Percentiles rank a stretch among this genome's conserved stretches.
Conservation (phyloP, 257 asterid species). For the Nicotiana tabacum region DNA sequence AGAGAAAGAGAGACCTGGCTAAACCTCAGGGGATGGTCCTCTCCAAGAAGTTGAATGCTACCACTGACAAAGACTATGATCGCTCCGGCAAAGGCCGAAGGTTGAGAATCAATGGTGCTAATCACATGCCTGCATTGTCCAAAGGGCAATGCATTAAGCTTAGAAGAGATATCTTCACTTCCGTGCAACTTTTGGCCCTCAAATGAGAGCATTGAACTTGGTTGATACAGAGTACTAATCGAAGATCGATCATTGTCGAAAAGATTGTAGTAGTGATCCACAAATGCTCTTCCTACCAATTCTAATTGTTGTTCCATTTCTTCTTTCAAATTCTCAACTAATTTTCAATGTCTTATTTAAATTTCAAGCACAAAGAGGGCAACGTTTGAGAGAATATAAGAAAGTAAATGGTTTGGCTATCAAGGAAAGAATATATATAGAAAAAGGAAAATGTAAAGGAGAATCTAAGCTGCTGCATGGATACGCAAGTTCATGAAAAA, state of each 20-base stretch:
- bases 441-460: slow-evolving; percentile 1
- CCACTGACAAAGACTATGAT: slow-evolving; percentile 50
- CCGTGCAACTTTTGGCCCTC: slow-evolving; percentile 52
- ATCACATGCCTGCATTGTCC: slow-evolving; percentile 46
- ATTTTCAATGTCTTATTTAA: neutral
- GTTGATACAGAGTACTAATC: slow-evolving; percentile 36
- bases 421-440: slow-evolving; percentile 5
- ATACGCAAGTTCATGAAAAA: slow-evolving; percentile 26
- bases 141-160: slow-evolving; percentile 46
- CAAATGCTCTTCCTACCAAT: slow-evolving; percentile 47
- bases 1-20: slow-evolving; percentile 35
- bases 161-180: slow-evolving; percentile 27
- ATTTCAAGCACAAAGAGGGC: neutral
- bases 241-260: slow-evolving; percentile 37
- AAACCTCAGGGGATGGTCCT: slow-evolving; percentile 55
- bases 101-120: slow-evolving; percentile 56
- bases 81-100: slow-evolving; percentile 39
- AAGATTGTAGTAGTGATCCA: slow-evolving; percentile 40
- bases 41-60: slow-evolving; percentile 46
- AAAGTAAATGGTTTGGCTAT: neutral
- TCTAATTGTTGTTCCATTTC: slow-evolving; percentile 42
- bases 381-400: neutral
- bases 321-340: neutral
- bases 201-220: slow-evolving; percentile 46
- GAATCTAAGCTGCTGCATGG: slow-evolving; percentile 44